Base-by-base conservation (phyloP, 495 filamentous ascomycete species). In the Xylaria intraflava region DNA sequence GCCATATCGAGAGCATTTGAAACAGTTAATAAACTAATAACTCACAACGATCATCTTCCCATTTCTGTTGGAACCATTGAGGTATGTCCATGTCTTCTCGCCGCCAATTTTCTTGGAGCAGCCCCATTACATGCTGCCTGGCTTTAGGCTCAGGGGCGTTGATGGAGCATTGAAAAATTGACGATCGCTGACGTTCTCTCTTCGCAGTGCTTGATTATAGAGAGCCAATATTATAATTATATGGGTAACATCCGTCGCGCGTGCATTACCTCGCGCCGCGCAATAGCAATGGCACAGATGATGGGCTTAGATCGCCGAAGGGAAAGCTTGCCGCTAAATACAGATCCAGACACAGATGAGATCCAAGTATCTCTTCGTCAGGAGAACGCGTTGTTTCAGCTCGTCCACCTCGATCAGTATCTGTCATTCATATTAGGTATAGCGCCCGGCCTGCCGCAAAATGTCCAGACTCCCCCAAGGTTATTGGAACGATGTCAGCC, bases 21-120 rank as follows among this genome's bases (percentile, higher is more conserved):
- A 2, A 64, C 62, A n/a, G 76, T 72, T 23, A 67, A 57, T 20
- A 56, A 39, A 17, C 64, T 75, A 0, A 75, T 81, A 19, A 80
- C 72, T 0, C 69, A 64, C 19, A 75, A 79, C 46, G 77, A 81
- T 30, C 70, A 76, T 12, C 66, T 79, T n/a, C 52, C 68, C 41
- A 51, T 59, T 55, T 73, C 63, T 0, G 51, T 80, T 19, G 76
- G 80, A 46, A 72, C 69, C 6, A 48, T 81, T 10, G 76, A 80
- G 50, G 49, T 51, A 51, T n/a, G 49, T 16, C 14, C 24, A 38
- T n/a, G n/a, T n/a, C n/a, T n/a, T n/a, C n/a, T n/a, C n/a, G n/a
- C n/a, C n/a, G n/a, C n/a, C n/a, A n/a, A n/a, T n/a, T n/a, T n/a
- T n/a, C n/a, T n/a, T n/a, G n/a, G n/a, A n/a, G n/a, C n/a, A n/a